Base-by-base conservation (phyloP, 345 rosid species). In the Camelina sativa region DNA sequence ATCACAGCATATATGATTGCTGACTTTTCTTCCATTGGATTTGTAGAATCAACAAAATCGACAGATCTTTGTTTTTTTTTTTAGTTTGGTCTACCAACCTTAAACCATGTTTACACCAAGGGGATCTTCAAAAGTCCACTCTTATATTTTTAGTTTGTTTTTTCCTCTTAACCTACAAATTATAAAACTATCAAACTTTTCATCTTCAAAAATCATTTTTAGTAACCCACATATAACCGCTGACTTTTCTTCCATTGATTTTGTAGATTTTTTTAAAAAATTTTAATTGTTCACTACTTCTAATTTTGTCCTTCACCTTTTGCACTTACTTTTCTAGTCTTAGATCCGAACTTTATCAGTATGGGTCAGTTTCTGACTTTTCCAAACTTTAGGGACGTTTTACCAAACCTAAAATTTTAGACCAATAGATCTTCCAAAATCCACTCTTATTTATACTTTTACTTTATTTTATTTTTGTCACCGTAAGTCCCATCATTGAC, bases 361-460 rank as follows among this genome's bases (percentile, higher is more conserved):
- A 10, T 19, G 7, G 55, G 28, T 10, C 28, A 51, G 55, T 17
- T 51, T 51, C 55, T 19, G 28, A 51, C 55, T 51, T 51, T 51
- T 51, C 55, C 55, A 51, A 51, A 51, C 55, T 51, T 51, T 20
- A 51, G 25, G 55, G 55, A 51, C 28, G 15, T 51, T 53, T 34
- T 23, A 71, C 75, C 75, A 71, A 71, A 41, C 60, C 62, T 30
- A 17, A 67, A 38, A 65, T 48, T 50, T 71, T 62, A 43, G 28
- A 17, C 72, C 62, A 50, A 67, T 15, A 68, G 28, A 44, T 43
- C 56, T 75, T 60, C 34, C 11, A 52, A 60, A 52, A 40, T 22
- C 16, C 3, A 58, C 47, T 55, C 38, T 40, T 38, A 1, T 30
- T 25, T 34, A 34, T 0, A 46, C 13, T 50, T 61, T 34, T 8